Conservation (phyloP, 306 rosid genomes). For the Biancaea sappan region DNA sequence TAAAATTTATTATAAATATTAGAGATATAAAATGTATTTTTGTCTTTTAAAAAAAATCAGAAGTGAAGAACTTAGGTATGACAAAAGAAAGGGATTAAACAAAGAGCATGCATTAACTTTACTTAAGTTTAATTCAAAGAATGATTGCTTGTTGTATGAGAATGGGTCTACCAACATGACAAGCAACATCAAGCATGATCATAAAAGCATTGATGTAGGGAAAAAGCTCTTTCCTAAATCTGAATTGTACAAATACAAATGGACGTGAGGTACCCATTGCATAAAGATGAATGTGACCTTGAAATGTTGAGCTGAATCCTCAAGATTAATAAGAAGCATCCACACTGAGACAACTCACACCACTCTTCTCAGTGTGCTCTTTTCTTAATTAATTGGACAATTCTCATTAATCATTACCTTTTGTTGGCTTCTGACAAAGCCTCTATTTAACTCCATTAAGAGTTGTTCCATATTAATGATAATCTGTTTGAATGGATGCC, state of each 20-base stretch:
- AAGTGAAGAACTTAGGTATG: neutral
- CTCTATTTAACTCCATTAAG: neutral
- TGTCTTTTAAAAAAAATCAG: too few relatives aligned
- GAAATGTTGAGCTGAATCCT: constrained; percentile 19
- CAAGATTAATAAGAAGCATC: neutral
- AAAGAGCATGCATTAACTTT: neutral
- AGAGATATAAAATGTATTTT: too few relatives aligned
- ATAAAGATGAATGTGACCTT: neutral
- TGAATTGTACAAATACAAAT: constrained; percentile 7
- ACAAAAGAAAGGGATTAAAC: neutral
- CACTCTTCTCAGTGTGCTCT: neutral
- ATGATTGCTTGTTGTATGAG: neutral
- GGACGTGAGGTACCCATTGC: constrained; percentile 9
- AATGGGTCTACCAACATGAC: constrained; percentile 26
- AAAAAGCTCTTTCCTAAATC: constrained; percentile 4
- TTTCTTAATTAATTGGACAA: constrained; percentile 9
- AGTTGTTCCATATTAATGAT: constrained; percentile 4
- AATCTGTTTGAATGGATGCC: neutral
- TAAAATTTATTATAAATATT: too few relatives aligned
- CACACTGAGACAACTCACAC: constrained; percentile 19
- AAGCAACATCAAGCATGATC: constrained; percentile 24
- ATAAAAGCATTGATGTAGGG: constrained; percentile 22
- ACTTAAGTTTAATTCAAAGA: neutral
- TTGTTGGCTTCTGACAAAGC: neutral
- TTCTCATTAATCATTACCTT: neutral